A percentile compares a stretch with the other conserved stretches of the same genome.
These are phyloP conservation scores for Eudorina sp. DNA, from an alignment of 139 green algal species.

Conservation along the genomic window DNA sequence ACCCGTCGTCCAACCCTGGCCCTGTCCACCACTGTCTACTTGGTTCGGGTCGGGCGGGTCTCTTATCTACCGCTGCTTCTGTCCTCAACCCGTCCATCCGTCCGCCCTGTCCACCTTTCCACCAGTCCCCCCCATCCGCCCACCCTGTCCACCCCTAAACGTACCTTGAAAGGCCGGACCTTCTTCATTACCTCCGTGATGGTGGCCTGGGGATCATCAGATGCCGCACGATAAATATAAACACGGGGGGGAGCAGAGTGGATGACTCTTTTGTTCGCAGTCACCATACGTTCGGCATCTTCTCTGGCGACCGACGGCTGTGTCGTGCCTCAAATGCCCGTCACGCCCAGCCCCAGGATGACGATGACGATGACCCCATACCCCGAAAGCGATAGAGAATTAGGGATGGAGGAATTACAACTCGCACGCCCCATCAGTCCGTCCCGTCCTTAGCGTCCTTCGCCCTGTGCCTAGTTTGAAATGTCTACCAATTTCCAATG, in stretches of 20 bases:
- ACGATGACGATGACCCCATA: not conserved
- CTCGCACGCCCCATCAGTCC: too few relatives aligned
- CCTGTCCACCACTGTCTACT: not conserved
- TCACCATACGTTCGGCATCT: not conserved
- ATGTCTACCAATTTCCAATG: too few relatives aligned
- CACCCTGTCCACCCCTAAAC: too few relatives aligned
- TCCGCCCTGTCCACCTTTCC: too few relatives aligned
- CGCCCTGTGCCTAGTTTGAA: too few relatives aligned
- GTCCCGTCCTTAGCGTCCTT: too few relatives aligned
- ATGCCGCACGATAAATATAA: not conserved
- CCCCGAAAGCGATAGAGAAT: not conserved
- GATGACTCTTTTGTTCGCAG: not conserved
- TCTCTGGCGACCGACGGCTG: not conserved
- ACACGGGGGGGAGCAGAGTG: not conserved
- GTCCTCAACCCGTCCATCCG: too few relatives aligned
- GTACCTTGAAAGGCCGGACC: slow-evolving; percentile 32
- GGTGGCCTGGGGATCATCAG: slow-evolving; percentile 8
- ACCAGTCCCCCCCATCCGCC: too few relatives aligned
- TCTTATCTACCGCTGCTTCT: too few relatives aligned
- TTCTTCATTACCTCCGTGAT: slow-evolving; percentile 6
- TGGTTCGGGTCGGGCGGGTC: not conserved
- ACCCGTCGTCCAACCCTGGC: not conserved
- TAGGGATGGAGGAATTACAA: too few relatives aligned
- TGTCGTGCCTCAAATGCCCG: not conserved
- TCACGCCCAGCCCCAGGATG: too few relatives aligned